Conservation (phyloP, 768 basidiomycete species). For the Kwoniella botswanensis region DNA sequence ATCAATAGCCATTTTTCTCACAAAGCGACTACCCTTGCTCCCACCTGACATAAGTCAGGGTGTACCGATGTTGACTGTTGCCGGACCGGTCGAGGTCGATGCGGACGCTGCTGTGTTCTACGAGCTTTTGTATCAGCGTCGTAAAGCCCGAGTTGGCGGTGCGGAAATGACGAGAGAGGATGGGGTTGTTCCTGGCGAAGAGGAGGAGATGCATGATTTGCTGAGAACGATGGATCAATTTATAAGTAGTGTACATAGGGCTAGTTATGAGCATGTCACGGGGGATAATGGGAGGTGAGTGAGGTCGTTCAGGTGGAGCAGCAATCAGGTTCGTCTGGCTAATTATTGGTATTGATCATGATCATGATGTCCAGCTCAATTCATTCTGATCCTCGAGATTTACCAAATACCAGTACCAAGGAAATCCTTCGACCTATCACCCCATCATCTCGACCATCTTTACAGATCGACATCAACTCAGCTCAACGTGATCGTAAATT, state of each 20-base stretch:
- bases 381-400: conserved; percentile 6
- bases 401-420: background rate
- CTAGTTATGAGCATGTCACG: conserved; percentile 8
- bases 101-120: conserved; percentile 26
- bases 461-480: conserved; percentile 15
- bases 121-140: conserved; percentile 22
- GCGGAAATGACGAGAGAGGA: conserved; percentile 12
- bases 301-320: too few relatives aligned
- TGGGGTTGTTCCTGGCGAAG: conserved; percentile 11
- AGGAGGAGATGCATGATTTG: conserved; percentile 11
- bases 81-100: conserved; percentile 24
- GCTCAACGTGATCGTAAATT: conserved; percentile 13
- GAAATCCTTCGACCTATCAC: background rate
- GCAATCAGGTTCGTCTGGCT: too few relatives aligned
- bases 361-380: conserved; percentile 1
- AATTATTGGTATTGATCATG: too few relatives aligned
- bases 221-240: conserved; percentile 15
- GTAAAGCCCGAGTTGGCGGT: conserved; percentile 12
- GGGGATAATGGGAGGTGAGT: conserved; percentile 12
- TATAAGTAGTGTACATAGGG: conserved; percentile 6
- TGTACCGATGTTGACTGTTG: conserved; percentile 24
- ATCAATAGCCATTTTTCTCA: conserved; percentile 13
- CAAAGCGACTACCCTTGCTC: background rate
- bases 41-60: conserved; percentile 1
- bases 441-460: background rate